Base-by-base conservation (phyloP, 2,329 filamentous ascomycete genomes). In the Calonectria multiphialidica region DNA sequence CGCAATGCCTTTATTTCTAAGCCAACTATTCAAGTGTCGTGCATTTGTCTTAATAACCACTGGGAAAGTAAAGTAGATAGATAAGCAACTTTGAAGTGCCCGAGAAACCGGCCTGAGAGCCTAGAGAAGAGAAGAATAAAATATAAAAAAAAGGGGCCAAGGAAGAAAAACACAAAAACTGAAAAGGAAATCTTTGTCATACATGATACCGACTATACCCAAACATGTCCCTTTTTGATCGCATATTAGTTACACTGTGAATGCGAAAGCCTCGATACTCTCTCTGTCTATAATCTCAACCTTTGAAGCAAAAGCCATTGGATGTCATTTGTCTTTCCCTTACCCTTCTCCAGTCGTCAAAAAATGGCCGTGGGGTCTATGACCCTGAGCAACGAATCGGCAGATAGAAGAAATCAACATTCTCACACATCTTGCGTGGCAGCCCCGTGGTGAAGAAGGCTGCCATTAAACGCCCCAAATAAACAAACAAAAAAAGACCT, bases 271-370 rank as follows among this genome's bases (percentile, higher is more conserved):
- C 75, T 76, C 68, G 72, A 65, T 59, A 63, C 62, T 81, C 75
- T 81, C 76, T 83, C 78, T 82, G 78, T 84, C 81, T 84, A 82
- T 83, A 77, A 72, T 81, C 77, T 82, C 81, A 79, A 75, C 75
- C 80, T 74, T 76, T 80, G 72, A 80, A 80, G 75, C 76, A 78
- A 80, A 79, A 79, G 75, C 77, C 77, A 76, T 76, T 73, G 68
- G 66, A 70, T 75, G 72, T 77, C 72, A 73, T 80, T 78, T 79
- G 70, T 76, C 76, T 78, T 78, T 72, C 68, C 68, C 71, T 68
- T 47, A 72, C 76, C 71, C 61, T 70, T 71, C 71, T 71, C 69
- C 70, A 71, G 45, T 79, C 76, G 72, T 77, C 57, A 75, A 75
- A 75, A 44, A 76, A 74, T 75, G 67, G 71, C 74, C 75, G 74